phyloP scores from a whole-genome alignment of 75 land plant genomes.

The Selaginella tamariscina region DNA sequence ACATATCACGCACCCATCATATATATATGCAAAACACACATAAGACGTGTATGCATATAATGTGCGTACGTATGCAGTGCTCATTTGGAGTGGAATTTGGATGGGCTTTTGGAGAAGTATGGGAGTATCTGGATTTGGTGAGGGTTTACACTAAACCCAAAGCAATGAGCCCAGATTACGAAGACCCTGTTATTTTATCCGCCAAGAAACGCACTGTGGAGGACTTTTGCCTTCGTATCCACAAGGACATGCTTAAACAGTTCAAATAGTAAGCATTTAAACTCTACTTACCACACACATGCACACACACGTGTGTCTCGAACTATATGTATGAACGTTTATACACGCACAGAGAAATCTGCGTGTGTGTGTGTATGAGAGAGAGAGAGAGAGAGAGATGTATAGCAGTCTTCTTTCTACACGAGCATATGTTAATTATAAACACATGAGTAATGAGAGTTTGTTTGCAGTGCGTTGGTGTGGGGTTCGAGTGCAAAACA shows the following conservation, averaged over 20 bases:
- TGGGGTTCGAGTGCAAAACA: conserved; percentile 99
- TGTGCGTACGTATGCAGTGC: conserved; percentile 47
- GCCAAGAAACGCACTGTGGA: conserved; percentile 82
- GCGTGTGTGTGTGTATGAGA: too few relatives aligned
- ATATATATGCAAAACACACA: not conserved
- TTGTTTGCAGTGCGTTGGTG: conserved; percentile 64
- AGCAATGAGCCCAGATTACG: conserved; percentile 96
- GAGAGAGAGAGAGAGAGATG: too few relatives aligned
- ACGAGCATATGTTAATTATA: not conserved
- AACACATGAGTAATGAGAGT: not conserved
- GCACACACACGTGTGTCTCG: not conserved
- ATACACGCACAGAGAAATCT: too few relatives aligned
- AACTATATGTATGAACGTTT: too few relatives aligned
- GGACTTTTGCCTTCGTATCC: conserved; percentile 82
- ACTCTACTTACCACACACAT: not conserved
- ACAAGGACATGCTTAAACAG: conserved; percentile 96
- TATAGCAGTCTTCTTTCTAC: not conserved
- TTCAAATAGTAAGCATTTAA: conserved; percentile 73
- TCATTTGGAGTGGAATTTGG: conserved; percentile 98
- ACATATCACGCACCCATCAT: too few relatives aligned
- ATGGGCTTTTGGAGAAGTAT: conserved; percentile 87
- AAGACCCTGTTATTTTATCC: conserved; percentile 95
- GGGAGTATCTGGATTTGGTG: conserved; percentile 84
- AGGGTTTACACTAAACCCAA: conserved; percentile 96
- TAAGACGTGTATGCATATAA: not conserved